Evolutionary conservation across 805 yeast species (phyloP), one percentile per base, ranked within the genome.

Genomic region (Jamesozyma gamospora): DNA sequence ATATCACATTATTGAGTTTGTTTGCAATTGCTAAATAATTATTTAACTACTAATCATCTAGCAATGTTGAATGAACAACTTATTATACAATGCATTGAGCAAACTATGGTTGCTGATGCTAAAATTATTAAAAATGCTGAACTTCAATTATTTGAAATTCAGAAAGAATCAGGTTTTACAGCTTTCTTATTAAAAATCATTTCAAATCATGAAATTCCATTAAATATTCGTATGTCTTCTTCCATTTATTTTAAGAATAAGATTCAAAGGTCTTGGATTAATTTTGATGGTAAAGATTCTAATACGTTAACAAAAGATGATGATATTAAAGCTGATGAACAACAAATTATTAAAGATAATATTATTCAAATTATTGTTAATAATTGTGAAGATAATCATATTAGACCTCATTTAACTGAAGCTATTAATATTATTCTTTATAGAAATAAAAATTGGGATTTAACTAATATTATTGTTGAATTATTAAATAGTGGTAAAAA

Each of bases 211-310:
- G 58, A 64, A 4, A 60, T 66, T 25, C 63, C 74, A 4, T 44
- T 50, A 6, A 64, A 66, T 11, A 68, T 75, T 37, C 67, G 76
- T 43, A 63, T 73, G 43, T 79, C 84, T 11, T 70, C 81, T 5
- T 79, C 82, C 0, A 80, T 82, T 5, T 79, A 74, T 53, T 74
- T 80, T 58, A 82, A 82, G 54, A 82, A 82, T 56, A 67, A 74
- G 41, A 64, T 81, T 26, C 68, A 68, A 31, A 63, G 69, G 30
- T 65, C 69, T 39, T 80, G 88, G 87, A 61, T 67, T 28, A 64
- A 68, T 42, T 79, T 86, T 84, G 59, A 61, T 18, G 51, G 46
- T 32, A 43, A 46, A 11, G 62, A 51, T 11, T 53, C 52, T n/a
- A 58, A 56, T 4, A 21, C 24, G n/a, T 7, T 14, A 14, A 19